Conservation (phyloP, 768 basidiomycete species). For the Phanerochaete carnosa region DNA sequence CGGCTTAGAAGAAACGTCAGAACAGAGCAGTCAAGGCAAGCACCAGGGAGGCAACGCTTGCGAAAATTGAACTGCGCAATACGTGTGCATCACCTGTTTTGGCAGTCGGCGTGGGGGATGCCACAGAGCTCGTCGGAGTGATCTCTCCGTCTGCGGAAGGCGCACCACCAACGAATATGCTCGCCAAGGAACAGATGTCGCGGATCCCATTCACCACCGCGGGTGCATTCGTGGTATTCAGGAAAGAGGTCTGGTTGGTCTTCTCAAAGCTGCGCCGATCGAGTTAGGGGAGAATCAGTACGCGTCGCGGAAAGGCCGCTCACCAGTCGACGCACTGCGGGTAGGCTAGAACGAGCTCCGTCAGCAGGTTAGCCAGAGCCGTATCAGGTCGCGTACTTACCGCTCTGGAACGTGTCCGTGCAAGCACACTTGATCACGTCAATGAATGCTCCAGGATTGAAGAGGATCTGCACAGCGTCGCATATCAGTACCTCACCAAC, state of each 20-base stretch:
- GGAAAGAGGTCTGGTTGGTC: slow-evolving; percentile 53
- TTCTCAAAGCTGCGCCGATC: slow-evolving; percentile 41
- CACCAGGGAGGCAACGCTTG: not conserved
- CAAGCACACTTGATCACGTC: slow-evolving; percentile 64
- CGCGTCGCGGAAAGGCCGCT: slow-evolving; percentile 4
- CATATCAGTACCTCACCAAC: not conserved
- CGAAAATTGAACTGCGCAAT: not conserved
- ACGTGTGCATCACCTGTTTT: slow-evolving; percentile 1
- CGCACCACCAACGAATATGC: slow-evolving; percentile 51
- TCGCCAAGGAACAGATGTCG: slow-evolving; percentile 48
- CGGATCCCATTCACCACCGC: slow-evolving; percentile 47
- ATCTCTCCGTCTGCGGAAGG: slow-evolving; percentile 40
- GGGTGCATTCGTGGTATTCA: slow-evolving; percentile 46
- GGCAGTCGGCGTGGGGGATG: slow-evolving; percentile 25
- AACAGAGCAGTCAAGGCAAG: not conserved
- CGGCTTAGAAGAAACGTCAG: not conserved
- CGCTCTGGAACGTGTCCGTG: slow-evolving; percentile 40
- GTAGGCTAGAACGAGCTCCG: slow-evolving; percentile 25
- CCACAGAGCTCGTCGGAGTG: not conserved
- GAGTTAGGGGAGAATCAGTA: not conserved
- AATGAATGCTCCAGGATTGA: slow-evolving; percentile 62
- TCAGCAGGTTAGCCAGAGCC: not conserved
- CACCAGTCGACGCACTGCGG: slow-evolving; percentile 72
- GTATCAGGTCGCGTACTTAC: slow-evolving; percentile 6
- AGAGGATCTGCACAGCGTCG: slow-evolving; percentile 44